Base-by-base conservation (phyloP, 2,329 filamentous ascomycete species). In the Cladosporium sphaerospermum region DNA sequence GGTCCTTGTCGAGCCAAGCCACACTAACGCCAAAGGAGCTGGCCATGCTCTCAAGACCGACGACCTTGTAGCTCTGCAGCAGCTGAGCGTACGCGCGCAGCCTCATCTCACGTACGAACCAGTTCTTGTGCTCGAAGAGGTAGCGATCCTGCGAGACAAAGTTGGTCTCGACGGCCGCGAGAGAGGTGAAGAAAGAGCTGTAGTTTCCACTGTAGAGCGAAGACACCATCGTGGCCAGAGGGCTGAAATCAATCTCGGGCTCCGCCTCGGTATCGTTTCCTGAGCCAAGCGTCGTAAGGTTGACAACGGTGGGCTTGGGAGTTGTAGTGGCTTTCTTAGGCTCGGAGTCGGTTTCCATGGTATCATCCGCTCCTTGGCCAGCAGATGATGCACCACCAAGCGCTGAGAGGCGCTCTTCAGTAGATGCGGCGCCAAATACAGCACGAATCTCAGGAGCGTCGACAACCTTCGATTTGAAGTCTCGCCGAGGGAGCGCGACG, bases 401-500 rank as follows among this genome's bases (percentile, higher is more conserved):
- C 0, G 89, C 90, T 32, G 89, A 79, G 52, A 96, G 76, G 73
- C 92, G 92, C 67, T 96, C 91, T 63, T 95, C 88, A 19, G 85
- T 85, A 62, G 92, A 85, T 44, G 65, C 64, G 23, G 67, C 66
- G 54, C 92, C 93, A 19, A 99, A 82, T 59, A 99, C 95, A 36
- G 93, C 93, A 75, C 93, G 95, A 75, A 99, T 96, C 75, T 99
- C 93, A 10, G 93, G 92, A 7, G 93, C 93, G 70, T 99, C 93
- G 39, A 99, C 92, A 23, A 99, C 93, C 78, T 97, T 97, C 60
- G 88, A 88, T 79, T 99, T 99, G 81, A 99, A 99, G 72, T 99
- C 93, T 33, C 96, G 89, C 45, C 93, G 87, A 77, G 96, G 96
- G 53, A 99, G 81, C 43, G 92, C 93, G 19, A 97, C 86, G 6